Conservation (phyloP, 2,329 filamentous ascomycete species). For the Fusarium circinatum region DNA sequence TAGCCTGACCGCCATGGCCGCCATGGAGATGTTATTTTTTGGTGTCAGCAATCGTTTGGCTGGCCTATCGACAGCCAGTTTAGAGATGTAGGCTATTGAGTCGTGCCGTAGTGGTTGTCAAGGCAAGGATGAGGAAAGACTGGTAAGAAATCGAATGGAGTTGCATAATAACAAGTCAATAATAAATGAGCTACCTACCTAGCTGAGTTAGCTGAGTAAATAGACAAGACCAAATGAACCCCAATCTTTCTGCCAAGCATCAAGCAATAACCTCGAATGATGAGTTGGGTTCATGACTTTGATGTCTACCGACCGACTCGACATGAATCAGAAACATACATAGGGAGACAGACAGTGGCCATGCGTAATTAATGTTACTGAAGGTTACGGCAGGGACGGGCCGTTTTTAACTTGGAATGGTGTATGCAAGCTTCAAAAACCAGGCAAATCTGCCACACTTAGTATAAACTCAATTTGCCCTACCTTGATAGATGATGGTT, state of each 20-base stretch:
- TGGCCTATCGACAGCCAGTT: neutral
- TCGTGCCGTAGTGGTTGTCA: constrained; percentile 5
- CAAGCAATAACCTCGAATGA: neutral
- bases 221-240: neutral
- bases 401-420: constrained; percentile 6
- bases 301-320: neutral
- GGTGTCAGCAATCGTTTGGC: constrained; percentile 11
- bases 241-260: neutral
- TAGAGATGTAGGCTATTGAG: neutral
- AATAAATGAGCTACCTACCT: too few relatives aligned
- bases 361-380: neutral
- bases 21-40: constrained; percentile 5
- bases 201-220: neutral
- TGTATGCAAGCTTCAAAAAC: neutral
- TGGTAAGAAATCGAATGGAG: neutral
- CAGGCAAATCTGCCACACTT: constrained; percentile 1
- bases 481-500: neutral
- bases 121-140: neutral
- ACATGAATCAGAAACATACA: neutral
- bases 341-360: neutral
- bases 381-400: constrained; percentile 10
- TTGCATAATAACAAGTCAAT: neutral
- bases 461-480: constrained; percentile 6
- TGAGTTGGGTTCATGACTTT: neutral
- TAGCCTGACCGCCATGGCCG: constrained; percentile 6